phyloP scores from a whole-genome alignment of 208 protist species.

The Acanthamoeba castellanii region DNA sequence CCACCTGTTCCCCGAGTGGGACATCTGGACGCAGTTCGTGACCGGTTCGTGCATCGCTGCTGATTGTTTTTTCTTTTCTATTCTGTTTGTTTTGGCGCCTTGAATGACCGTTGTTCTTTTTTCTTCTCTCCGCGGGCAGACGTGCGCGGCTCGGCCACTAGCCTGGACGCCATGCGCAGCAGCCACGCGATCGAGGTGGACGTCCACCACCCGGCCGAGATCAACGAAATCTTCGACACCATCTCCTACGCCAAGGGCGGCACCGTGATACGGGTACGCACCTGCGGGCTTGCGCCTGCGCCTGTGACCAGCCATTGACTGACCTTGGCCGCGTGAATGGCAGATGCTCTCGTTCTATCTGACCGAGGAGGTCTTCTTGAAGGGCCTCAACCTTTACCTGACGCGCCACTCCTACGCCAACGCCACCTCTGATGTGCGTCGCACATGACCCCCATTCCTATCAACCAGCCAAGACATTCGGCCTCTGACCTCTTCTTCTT shows the following conservation, averaged over 20 bases:
- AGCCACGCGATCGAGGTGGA: conserved; percentile 87
- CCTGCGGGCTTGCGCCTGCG: no score
- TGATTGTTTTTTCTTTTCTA: conserved; percentile 91
- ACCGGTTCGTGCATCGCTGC: conserved; percentile 81
- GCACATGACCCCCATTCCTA: not conserved
- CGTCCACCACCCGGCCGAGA: conserved; percentile 12
- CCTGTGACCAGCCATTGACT: no score
- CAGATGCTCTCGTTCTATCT: conserved; percentile 83
- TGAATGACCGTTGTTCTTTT: not conserved
- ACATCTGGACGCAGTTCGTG: conserved; percentile 91
- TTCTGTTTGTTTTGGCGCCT: not conserved
- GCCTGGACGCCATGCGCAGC: conserved; percentile 97
- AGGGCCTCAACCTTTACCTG: conserved; percentile 95
- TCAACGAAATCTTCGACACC: conserved; percentile 96
- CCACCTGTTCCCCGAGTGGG: conserved; percentile 75
- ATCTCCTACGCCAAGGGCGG: conserved; percentile 91
- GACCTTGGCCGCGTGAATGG: no score
- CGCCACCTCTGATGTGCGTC: conserved; percentile 93
- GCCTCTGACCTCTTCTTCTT: no score
- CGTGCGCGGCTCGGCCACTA: not conserved
- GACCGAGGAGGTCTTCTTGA: conserved; percentile 92
- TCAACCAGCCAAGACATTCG: no score
- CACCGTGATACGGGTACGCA: conserved; percentile 85
- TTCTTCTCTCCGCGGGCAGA: not conserved
- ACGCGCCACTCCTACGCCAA: conserved; percentile 94